A percentile compares a stretch with the other conserved stretches of the same genome.
Evolutionary conservation across 148 eudicot genomes (phyloP).

Genomic region (Rheum nobile): DNA sequence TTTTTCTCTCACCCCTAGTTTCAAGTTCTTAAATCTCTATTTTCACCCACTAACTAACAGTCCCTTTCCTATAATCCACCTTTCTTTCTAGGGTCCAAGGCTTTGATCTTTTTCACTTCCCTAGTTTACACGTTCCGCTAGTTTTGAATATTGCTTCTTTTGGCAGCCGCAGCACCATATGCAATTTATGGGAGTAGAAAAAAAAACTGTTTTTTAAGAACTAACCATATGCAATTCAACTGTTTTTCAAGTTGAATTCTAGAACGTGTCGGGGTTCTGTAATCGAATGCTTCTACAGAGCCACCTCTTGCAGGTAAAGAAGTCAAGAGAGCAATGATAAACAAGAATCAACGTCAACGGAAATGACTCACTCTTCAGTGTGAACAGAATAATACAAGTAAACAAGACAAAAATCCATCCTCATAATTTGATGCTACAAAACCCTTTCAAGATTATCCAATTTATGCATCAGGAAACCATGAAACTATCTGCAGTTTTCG

Average conservation of each 20-base stretch:
- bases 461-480: too few relatives aligned
- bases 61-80: too few relatives aligned
- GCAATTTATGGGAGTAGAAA: neutral
- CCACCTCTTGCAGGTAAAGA: neutral
- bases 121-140: neutral
- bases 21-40: too few relatives aligned
- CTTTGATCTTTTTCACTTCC: neutral
- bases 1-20: too few relatives aligned
- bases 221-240: too few relatives aligned
- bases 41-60: too few relatives aligned
- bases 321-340: neutral
- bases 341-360: neutral
- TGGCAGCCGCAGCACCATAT: neutral
- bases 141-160: neutral
- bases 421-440: neutral
- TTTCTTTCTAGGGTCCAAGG: too few relatives aligned
- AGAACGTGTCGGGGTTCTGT: neutral
- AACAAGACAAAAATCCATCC: neutral
- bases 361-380: neutral
- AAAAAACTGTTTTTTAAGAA: too few relatives aligned
- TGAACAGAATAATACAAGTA: neutral
- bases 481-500: too few relatives aligned
- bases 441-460: too few relatives aligned
- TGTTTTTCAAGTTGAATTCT: neutral
- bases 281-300: neutral